These are phyloP conservation scores for Rosa hybrid DNA, from an alignment of 331 rosid genomes.

Conservation along the genomic window DNA sequence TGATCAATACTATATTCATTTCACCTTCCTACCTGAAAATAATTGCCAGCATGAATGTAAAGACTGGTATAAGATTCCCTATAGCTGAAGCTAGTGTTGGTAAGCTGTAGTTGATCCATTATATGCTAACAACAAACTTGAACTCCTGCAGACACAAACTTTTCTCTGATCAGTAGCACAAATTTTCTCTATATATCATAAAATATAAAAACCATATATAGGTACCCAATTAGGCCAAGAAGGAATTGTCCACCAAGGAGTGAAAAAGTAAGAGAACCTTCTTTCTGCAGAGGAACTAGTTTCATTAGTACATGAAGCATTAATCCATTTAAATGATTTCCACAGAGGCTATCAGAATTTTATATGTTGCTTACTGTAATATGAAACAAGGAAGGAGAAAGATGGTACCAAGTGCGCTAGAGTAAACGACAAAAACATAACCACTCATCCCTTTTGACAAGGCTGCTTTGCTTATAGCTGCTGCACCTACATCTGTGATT, in stretches of 20 bases:
- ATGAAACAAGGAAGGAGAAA: constrained; percentile 33
- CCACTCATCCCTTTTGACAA: constrained; percentile 36
- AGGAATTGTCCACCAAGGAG: constrained; percentile 28
- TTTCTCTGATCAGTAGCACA: neutral
- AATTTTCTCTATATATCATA: neutral
- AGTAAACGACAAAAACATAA: constrained; percentile 29
- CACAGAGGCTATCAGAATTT: too few species aligned
- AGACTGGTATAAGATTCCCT: too few species aligned
- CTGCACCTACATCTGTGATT: constrained; percentile 7
- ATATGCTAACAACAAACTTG: constrained; percentile 16
- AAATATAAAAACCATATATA: neutral
- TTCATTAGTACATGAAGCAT: neutral
- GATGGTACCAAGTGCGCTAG: constrained; percentile 30
- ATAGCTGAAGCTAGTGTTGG: constrained; percentile 20
- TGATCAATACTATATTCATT: neutral
- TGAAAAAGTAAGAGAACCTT: constrained; percentile 18
- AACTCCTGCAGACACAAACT: constrained; percentile 23
- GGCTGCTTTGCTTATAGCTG: constrained; percentile 41
- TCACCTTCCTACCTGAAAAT: too few species aligned
- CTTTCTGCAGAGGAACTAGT: constrained; percentile 22
- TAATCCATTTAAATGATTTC: neutral
- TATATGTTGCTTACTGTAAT: constrained; percentile 8
- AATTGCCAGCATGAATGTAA: too few species aligned
- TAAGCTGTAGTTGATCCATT: constrained; percentile 33
- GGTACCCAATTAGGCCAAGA: constrained; percentile 37